Conservation (phyloP, 495 filamentous ascomycete species). For the Aspergillus asperescens region DNA sequence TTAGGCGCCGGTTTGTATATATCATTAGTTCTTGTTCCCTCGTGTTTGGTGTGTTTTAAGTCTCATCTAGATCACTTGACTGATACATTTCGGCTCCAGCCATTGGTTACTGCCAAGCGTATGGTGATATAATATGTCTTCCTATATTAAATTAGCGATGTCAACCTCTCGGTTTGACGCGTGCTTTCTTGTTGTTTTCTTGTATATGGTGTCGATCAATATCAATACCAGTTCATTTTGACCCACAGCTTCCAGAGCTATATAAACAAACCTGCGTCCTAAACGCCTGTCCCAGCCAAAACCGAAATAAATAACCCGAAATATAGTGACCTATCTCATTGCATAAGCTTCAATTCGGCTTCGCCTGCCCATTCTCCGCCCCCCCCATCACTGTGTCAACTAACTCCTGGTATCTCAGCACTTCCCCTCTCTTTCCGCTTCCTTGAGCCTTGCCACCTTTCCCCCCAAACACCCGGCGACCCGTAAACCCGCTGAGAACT, state of each 20-base stretch:
- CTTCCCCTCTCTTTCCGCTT: constrained; percentile 38
- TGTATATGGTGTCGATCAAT: too few relatives aligned
- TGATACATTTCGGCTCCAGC: too few relatives aligned
- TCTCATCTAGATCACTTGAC: too few relatives aligned
- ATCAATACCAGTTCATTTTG: background rate
- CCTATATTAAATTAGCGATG: too few relatives aligned
- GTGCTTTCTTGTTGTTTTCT: too few relatives aligned
- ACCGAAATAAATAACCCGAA: background rate
- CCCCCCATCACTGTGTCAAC: constrained; percentile 39
- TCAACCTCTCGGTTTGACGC: too few relatives aligned
- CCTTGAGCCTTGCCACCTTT: constrained; percentile 27
- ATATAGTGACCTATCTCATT: background rate
- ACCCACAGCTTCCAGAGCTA: background rate
- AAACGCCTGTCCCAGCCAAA: background rate
- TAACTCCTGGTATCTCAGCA: constrained; percentile 46
- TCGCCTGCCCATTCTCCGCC: constrained; percentile 28
- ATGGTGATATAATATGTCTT: too few relatives aligned
- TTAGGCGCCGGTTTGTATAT: too few relatives aligned
- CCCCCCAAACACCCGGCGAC: constrained; percentile 65
- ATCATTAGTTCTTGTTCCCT: too few relatives aligned
- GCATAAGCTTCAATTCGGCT: constrained; percentile 22
- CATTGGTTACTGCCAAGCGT: too few relatives aligned
- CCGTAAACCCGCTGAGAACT: constrained; percentile 77
- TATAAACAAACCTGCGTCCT: background rate
- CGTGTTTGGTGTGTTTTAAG: too few relatives aligned